phyloP scores from a whole-genome alignment of 106 monocot genomes.

The Chionographis japonica region DNA sequence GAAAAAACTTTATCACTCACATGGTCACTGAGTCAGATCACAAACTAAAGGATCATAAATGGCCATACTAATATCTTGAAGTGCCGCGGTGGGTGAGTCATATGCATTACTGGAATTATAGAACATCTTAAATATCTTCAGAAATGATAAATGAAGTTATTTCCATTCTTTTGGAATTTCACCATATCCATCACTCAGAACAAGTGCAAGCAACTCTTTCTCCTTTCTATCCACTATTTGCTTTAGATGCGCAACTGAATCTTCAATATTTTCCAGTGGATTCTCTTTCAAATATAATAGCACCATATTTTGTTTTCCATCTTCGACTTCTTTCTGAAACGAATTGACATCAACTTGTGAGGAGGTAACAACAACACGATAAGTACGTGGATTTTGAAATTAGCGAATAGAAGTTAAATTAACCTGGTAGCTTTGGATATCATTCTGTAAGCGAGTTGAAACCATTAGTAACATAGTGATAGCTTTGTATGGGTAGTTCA shows the following conservation, averaged over 20 bases:
- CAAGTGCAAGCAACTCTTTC: slow-evolving; percentile 13
- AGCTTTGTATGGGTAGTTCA: too few species aligned
- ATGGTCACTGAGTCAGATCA: too few species aligned
- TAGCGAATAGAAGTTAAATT: not conserved
- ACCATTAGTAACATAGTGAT: slow-evolving; percentile 11
- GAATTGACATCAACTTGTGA: not conserved
- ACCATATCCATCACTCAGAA: not conserved
- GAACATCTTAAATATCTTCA: slow-evolving; percentile 15
- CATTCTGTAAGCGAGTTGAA: slow-evolving; percentile 12
- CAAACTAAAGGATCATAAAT: slow-evolving; percentile 3
- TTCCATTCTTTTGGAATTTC: slow-evolving; percentile 5
- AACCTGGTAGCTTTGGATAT: slow-evolving; percentile 19
- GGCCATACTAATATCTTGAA: slow-evolving; percentile 5
- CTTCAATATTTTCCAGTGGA: not conserved
- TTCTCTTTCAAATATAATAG: slow-evolving; percentile 8
- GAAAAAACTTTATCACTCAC: too few species aligned
- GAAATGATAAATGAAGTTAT: slow-evolving; percentile 5
- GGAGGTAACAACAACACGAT: not conserved
- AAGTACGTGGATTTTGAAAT: not conserved
- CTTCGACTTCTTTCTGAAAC: slow-evolving; percentile 10
- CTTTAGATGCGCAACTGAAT: not conserved
- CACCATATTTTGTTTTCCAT: slow-evolving; percentile 18
- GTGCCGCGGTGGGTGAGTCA: slow-evolving; percentile 2
- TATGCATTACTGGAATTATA: slow-evolving; percentile 9
- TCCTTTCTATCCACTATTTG: not conserved